Evolutionary conservation across 2,329 filamentous ascomycete genomes (phyloP).

Genomic region (Fusarium sp.): DNA sequence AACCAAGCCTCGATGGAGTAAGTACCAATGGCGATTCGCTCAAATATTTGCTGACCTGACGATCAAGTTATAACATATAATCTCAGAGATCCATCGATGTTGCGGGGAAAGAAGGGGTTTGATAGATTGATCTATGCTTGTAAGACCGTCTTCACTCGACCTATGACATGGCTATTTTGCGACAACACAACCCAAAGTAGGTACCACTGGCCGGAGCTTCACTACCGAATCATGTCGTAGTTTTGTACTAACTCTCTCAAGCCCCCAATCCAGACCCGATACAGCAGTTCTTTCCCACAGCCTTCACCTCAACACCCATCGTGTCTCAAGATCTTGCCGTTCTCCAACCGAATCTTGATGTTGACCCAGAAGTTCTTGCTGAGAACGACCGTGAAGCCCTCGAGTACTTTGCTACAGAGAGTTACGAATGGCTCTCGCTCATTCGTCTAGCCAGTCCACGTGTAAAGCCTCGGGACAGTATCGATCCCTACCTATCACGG

Average conservation of each 20-base stretch:
- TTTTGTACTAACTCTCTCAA: slow-evolving; percentile 49
- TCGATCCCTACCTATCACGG: slow-evolving; percentile 76
- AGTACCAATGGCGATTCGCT: slow-evolving; percentile 39
- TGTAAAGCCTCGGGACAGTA: slow-evolving; percentile 64
- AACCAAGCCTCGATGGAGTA: slow-evolving; percentile 79
- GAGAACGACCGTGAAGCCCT: slow-evolving; percentile 61
- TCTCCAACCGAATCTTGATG: slow-evolving; percentile 42
- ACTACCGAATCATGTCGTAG: background rate
- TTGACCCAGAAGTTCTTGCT: slow-evolving; percentile 47
- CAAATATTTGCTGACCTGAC: slow-evolving; percentile 42
- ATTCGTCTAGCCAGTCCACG: slow-evolving; percentile 74
- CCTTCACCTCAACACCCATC: slow-evolving; percentile 52
- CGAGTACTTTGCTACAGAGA: slow-evolving; percentile 70
- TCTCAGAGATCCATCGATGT: slow-evolving; percentile 78
- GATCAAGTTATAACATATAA: slow-evolving; percentile 78
- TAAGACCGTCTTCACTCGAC: slow-evolving; percentile 77
- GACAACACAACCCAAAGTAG: slow-evolving; percentile 60
- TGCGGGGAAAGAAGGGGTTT: slow-evolving; percentile 85
- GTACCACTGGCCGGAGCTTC: slow-evolving; percentile 10
- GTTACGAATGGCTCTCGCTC: slow-evolving; percentile 83
- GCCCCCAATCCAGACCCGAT: slow-evolving; percentile 64
- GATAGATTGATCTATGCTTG: slow-evolving; percentile 82
- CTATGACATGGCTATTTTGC: slow-evolving; percentile 82
- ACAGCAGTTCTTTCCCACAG: slow-evolving; percentile 56
- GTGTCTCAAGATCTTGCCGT: slow-evolving; percentile 34